Evolutionary conservation across 176 grass and related monocot species (phyloP).

Genomic region (Metroxylon sagu): DNA sequence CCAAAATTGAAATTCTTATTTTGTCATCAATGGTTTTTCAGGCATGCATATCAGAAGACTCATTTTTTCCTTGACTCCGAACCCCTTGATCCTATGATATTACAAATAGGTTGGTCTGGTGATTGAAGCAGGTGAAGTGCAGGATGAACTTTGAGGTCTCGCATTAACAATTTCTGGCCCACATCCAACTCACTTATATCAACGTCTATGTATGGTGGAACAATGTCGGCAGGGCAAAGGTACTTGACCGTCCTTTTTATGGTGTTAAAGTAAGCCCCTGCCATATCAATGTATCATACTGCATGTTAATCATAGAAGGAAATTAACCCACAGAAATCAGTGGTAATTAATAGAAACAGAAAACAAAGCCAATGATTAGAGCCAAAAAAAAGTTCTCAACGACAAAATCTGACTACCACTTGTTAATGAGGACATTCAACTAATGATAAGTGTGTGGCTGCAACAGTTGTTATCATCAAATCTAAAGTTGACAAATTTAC

Average conservation of each 20-base stretch:
- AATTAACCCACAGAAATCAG: too few relatives aligned
- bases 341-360: too few relatives aligned
- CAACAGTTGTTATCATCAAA: too few relatives aligned
- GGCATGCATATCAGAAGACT: not conserved
- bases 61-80: constrained; percentile 70
- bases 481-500: too few relatives aligned
- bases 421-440: too few relatives aligned
- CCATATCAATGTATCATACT: not conserved
- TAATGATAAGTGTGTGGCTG: too few relatives aligned
- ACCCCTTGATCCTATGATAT: constrained; percentile 66
- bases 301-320: too few relatives aligned
- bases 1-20: constrained; percentile 20
- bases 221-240: constrained; percentile 84
- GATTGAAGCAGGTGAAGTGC: constrained; percentile 51
- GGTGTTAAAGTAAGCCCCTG: constrained; percentile 94
- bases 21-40: constrained; percentile 9
- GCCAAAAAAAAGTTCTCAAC: too few relatives aligned
- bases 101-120: constrained; percentile 74
- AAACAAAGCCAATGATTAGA: too few relatives aligned
- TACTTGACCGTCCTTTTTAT: constrained; percentile 92
- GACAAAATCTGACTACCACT: too few relatives aligned
- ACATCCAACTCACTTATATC: constrained; percentile 88
- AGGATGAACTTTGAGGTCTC: constrained; percentile 82
- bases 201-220: constrained; percentile 95
- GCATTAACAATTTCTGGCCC: constrained; percentile 64